Conservation (phyloP, 2,329 filamentous ascomycete species). For the Neobulgaria alba region DNA sequence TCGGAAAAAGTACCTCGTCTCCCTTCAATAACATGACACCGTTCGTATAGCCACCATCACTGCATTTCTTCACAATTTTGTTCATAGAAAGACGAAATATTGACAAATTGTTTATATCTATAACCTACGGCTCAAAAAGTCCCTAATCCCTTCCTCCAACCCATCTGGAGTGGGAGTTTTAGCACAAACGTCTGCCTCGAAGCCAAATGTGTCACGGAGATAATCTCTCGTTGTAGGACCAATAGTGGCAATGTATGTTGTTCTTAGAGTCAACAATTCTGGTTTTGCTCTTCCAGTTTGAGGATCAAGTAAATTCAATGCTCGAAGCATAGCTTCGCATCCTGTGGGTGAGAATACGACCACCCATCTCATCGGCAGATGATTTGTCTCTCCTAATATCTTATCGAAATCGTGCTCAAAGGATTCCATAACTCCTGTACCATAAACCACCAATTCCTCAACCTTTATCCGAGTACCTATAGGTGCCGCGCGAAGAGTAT, state of each 20-base stretch:
- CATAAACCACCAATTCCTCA: slow-evolving; percentile 77
- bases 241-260: slow-evolving; percentile 72
- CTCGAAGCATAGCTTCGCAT: slow-evolving; percentile 50
- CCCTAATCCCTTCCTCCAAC: slow-evolving; percentile 56
- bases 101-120: no score
- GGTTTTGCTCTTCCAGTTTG: slow-evolving; percentile 33
- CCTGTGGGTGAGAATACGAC: slow-evolving; percentile 66
- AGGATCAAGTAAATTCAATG: slow-evolving; percentile 43
- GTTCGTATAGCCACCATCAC: no score
- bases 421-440: slow-evolving; percentile 71
- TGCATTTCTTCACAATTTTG: no score
- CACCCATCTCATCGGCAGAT: slow-evolving; percentile 51
- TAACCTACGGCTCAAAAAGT: slow-evolving; percentile 12
- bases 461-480: slow-evolving; percentile 53
- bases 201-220: slow-evolving; percentile 54
- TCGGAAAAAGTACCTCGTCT: no score
- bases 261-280: slow-evolving; percentile 22
- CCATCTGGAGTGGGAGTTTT: slow-evolving; percentile 75
- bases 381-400: slow-evolving; percentile 39
- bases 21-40: no score
- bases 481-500: slow-evolving; percentile 54
- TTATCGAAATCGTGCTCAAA: slow-evolving; percentile 61
- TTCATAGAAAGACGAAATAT: no score
- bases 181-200: slow-evolving; percentile 71
- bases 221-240: slow-evolving; percentile 84